These are phyloP conservation scores for Neocallimastix lanati DNA, from an alignment of 192 early-diverging fungal species.

Conservation along the genomic window DNA sequence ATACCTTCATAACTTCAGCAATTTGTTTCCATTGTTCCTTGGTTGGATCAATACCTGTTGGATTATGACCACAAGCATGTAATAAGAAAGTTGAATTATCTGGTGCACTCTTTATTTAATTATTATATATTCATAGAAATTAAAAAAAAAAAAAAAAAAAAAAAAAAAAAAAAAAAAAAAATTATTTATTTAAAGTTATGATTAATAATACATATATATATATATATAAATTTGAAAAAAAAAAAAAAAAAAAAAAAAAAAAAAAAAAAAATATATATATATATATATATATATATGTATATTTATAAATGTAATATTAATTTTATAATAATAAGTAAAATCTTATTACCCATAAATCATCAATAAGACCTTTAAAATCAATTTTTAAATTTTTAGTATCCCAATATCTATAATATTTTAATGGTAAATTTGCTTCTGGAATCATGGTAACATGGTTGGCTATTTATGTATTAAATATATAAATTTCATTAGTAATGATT, in stretches of 20 bases:
- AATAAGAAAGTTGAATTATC: conserved; percentile 69
- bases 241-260: too few species aligned
- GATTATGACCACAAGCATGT: conserved; percentile 95
- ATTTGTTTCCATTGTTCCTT: conserved; percentile 87
- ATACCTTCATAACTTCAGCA: conserved; percentile 49
- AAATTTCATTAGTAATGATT: neutral
- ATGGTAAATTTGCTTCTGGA: conserved; percentile 54
- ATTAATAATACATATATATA: too few species aligned
- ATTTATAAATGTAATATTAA: too few species aligned
- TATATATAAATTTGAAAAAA: too few species aligned
- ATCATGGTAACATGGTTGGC: conserved; percentile 85
- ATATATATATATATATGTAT: too few species aligned
- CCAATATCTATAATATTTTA: conserved; percentile 82
- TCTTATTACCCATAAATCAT: conserved; percentile 28
- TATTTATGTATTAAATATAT: neutral
- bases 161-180: too few species aligned
- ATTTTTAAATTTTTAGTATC: conserved; percentile 55
- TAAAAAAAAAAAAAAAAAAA: neutral
- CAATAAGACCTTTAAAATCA: conserved; percentile 59
- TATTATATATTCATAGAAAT: neutral
- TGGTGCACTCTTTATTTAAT: conserved; percentile 25
- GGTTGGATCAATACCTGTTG: conserved; percentile 94
- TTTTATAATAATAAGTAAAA: too few species aligned
- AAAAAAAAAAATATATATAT: too few species aligned
- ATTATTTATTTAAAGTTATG: too few species aligned